Conservation (phyloP, 352 stramenopile species). For the Globisporangium nagaii region DNA sequence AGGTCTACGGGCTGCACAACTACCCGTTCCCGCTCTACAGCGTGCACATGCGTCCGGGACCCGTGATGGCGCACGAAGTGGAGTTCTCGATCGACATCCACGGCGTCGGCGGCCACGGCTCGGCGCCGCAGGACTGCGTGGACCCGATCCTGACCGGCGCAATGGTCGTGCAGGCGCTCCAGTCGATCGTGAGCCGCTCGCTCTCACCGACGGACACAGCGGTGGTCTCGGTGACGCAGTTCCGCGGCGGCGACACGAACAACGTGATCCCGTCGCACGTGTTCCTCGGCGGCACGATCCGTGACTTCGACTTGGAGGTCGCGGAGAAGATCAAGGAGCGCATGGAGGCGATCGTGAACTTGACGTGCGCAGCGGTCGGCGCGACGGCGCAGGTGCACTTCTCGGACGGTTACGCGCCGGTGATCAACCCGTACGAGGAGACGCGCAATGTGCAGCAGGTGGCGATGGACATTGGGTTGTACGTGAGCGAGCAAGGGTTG, state of each 20-base stretch:
- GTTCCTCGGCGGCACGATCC: slow-evolving; percentile 89
- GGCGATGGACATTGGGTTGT: slow-evolving; percentile 56
- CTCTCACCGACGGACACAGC: slow-evolving; percentile 89
- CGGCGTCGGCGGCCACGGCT: slow-evolving; percentile 92
- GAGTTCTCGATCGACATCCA: slow-evolving; percentile 90
- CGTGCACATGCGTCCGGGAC: slow-evolving; percentile 82
- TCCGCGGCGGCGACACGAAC: slow-evolving; percentile 90
- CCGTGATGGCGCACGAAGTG: slow-evolving; percentile 90
- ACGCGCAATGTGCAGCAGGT: slow-evolving; percentile 76
- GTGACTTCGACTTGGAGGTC: slow-evolving; percentile 86
- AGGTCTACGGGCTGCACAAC: slow-evolving; percentile 94
- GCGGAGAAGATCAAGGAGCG: slow-evolving; percentile 77
- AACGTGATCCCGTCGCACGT: slow-evolving; percentile 92
- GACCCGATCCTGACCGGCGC: slow-evolving; percentile 91
- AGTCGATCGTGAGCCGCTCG: slow-evolving; percentile 90
- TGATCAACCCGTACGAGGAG: slow-evolving; percentile 78
- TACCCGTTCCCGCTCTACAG: slow-evolving; percentile 85
- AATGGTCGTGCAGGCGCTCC: slow-evolving; percentile 88
- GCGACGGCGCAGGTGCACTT: slow-evolving; percentile 61
- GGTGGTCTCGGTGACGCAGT: slow-evolving; percentile 90
- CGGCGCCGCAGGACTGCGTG: slow-evolving; percentile 87
- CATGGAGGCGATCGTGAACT: slow-evolving; percentile 81
- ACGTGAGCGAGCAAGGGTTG: slow-evolving; percentile 74
- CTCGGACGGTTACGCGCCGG: slow-evolving; percentile 63
- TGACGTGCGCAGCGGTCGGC: slow-evolving; percentile 80